These are phyloP conservation scores for Penicillium sp. DNA, from an alignment of 2,329 filamentous ascomycete genomes.

Conservation along the genomic window DNA sequence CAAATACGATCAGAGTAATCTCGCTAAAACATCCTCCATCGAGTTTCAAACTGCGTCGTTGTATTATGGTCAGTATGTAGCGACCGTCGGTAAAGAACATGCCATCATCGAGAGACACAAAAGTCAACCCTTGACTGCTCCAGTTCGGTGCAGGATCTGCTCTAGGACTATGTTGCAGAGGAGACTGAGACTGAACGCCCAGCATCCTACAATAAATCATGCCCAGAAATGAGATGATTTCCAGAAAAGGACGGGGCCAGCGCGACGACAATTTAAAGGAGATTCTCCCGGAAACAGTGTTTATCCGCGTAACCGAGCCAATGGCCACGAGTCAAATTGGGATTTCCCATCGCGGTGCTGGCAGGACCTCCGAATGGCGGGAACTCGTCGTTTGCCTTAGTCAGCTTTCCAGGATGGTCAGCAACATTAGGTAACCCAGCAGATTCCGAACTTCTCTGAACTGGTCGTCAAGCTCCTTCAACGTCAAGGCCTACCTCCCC, in stretches of 20 bases:
- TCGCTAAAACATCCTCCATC: neutral
- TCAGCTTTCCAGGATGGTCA: conserved; percentile 19
- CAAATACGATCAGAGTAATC: too few relatives aligned
- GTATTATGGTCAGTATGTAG: conserved; percentile 43
- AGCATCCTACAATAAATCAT: conserved; percentile 60
- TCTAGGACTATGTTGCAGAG: conserved; percentile 61
- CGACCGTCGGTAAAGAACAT: conserved; percentile 63
- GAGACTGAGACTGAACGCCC: conserved; percentile 47
- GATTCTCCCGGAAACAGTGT: conserved; percentile 21
- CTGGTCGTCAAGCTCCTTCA: conserved; percentile 16
- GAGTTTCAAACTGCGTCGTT: neutral
- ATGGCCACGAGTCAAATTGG: conserved; percentile 32
- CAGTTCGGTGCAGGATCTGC: conserved; percentile 56
- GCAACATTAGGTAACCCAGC: conserved; percentile 26
- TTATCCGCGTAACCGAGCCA: conserved; percentile 29
- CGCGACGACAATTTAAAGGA: conserved; percentile 18
- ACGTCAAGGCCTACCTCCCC: conserved; percentile 12
- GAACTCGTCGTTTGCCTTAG: conserved; percentile 1
- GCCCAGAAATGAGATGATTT: conserved; percentile 53
- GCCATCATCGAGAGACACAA: conserved; percentile 45
- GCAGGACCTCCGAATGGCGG: too few relatives aligned
- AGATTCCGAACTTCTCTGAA: conserved; percentile 28
- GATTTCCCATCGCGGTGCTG: conserved; percentile 24
- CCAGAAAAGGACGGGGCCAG: conserved; percentile 27
- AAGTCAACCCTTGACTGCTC: conserved; percentile 50